Conservation (phyloP, 306 rosid genomes). For the Prunus dulcis region DNA sequence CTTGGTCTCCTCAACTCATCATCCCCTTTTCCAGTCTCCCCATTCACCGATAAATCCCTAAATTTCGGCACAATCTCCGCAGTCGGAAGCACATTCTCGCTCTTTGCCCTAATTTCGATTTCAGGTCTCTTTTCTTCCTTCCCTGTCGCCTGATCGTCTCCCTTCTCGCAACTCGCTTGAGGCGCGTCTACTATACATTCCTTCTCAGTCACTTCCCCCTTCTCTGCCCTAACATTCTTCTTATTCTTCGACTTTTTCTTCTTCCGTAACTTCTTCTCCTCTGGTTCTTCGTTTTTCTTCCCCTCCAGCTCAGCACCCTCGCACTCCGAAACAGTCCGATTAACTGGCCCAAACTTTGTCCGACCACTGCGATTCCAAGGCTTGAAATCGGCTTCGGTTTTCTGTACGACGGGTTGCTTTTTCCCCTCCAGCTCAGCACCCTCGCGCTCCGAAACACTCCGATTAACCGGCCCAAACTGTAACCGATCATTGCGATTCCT, state of each 20-base stretch:
- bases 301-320: constrained; percentile 10
- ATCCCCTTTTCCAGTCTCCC: not conserved
- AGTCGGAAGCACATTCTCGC: not conserved
- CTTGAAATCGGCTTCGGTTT: too few relatives aligned
- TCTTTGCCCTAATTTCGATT: constrained; percentile 8
- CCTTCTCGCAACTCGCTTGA: not conserved
- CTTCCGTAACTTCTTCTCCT: not conserved
- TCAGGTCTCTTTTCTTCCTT: constrained; percentile 6
- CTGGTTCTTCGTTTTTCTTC: not conserved
- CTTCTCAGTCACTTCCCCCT: not conserved
- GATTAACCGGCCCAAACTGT: not conserved
- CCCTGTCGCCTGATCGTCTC: not conserved
- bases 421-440: constrained; percentile 12
- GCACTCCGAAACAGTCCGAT: not conserved
- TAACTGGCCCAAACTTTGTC: too few relatives aligned
- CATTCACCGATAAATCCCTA: constrained; percentile 15
- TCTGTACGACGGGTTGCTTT: too few relatives aligned
- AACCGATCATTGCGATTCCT: not conserved
- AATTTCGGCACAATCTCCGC: constrained; percentile 25
- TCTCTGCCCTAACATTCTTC: not conserved
- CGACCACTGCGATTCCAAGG: too few relatives aligned
- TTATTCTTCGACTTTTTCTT: not conserved
- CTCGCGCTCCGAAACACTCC: constrained; percentile 4
- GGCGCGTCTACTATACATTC: not conserved
- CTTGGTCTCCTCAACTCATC: not conserved